Conservation (phyloP, 768 basidiomycete genomes). For the Mycena olivaceomarginata region DNA sequence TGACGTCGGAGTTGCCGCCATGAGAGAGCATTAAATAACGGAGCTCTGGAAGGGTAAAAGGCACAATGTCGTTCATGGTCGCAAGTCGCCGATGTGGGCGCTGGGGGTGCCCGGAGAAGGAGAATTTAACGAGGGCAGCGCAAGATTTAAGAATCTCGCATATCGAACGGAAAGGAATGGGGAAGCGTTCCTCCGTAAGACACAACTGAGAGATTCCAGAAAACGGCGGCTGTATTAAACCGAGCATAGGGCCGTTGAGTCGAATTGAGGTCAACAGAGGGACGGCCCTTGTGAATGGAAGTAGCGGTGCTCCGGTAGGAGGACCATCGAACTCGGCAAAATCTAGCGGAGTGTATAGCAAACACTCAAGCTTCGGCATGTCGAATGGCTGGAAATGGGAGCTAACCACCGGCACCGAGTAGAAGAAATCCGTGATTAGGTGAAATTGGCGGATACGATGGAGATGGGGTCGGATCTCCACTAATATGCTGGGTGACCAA, state of each 20-base stretch:
- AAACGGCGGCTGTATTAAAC: slow-evolving; percentile 37
- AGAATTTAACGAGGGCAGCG: slow-evolving; percentile 32
- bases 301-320: slow-evolving; percentile 8
- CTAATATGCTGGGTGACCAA: slow-evolving; percentile 33
- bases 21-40: slow-evolving; percentile 39
- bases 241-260: slow-evolving; percentile 38
- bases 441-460: slow-evolving; percentile 39
- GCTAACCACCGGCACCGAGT: slow-evolving; percentile 23
- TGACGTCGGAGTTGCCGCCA: slow-evolving; percentile 38
- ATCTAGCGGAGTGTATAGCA: slow-evolving; percentile 42
- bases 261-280: slow-evolving; percentile 32
- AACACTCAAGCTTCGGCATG: slow-evolving; percentile 39
- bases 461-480: slow-evolving; percentile 30
- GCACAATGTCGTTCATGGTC: slow-evolving; percentile 27
- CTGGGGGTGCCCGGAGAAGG: slow-evolving; percentile 36
- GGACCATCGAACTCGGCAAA: slow-evolving; percentile 12
- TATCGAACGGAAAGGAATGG: slow-evolving; percentile 38
- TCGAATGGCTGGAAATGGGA: slow-evolving; percentile 37
- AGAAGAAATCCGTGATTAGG: slow-evolving; percentile 37
- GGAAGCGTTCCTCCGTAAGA: slow-evolving; percentile 40
- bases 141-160: slow-evolving; percentile 34
- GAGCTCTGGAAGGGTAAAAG: slow-evolving; percentile 31
- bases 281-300: slow-evolving; percentile 28
- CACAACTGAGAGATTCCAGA: slow-evolving; percentile 36
- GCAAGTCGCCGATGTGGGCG: slow-evolving; percentile 34